These are phyloP conservation scores for Ramularia collo-cygni DNA, from an alignment of 2,329 filamentous ascomycete genomes.

Conservation along the genomic window DNA sequence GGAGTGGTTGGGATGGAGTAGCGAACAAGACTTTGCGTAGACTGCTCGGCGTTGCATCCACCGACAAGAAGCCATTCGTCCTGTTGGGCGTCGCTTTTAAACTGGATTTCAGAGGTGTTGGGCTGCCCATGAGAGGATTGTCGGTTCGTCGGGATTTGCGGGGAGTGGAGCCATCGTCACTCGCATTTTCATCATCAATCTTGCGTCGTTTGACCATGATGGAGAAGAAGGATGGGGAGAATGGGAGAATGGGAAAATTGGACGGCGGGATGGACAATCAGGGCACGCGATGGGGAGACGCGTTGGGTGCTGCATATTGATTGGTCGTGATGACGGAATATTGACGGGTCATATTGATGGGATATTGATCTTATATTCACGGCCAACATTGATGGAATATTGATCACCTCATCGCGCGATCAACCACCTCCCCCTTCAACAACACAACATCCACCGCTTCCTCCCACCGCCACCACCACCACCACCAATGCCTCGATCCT, in stretches of 20 bases:
- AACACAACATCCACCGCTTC: neutral
- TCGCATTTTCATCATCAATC: conserved; percentile 8
- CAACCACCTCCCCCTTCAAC: neutral
- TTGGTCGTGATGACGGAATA: too few relatives aligned
- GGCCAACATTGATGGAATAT: too few relatives aligned
- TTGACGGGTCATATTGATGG: too few relatives aligned
- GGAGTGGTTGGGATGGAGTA: conserved; percentile 39
- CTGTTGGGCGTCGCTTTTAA: conserved; percentile 26
- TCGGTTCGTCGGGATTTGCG: conserved; percentile 16
- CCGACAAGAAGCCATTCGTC: conserved; percentile 17
- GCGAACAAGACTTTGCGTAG: conserved; percentile 41
- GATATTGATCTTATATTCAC: too few relatives aligned
- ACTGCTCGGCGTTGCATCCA: conserved; percentile 37
- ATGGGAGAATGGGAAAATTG: conserved; percentile 2
- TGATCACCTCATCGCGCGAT: neutral
- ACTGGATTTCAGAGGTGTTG: conserved; percentile 29
- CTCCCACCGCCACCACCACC: conserved; percentile 1
- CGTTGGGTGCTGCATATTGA: too few relatives aligned
- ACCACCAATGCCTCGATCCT: conserved; percentile 2
- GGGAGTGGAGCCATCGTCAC: conserved; percentile 21
- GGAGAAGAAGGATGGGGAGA: conserved; percentile 3
- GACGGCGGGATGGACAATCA: too few relatives aligned
- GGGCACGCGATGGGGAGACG: too few relatives aligned
- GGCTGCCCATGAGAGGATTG: conserved; percentile 9
- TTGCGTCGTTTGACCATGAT: conserved; percentile 12